Evolutionary conservation across 805 yeast species (phyloP), one percentile per base, ranked within the genome.

Genomic region (Lachancea sp.): DNA sequence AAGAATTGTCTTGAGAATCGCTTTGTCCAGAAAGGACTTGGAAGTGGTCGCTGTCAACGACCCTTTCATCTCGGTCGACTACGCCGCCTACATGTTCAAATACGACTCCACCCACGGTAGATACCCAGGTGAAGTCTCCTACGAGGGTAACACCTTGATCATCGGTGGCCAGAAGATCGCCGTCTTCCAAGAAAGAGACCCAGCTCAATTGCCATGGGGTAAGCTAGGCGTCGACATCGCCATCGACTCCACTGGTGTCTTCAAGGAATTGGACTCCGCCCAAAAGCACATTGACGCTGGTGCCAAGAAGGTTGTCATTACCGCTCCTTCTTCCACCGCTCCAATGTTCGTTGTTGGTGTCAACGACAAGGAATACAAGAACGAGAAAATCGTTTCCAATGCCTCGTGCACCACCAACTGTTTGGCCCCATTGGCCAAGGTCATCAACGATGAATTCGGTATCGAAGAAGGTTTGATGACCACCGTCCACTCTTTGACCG

Each of bases 341-440:
- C 84, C 84, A 67, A 77, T 78, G 82, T 78, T 76, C 65, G 83
- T 78, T 53, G 70, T 77, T 52, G 84, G 83, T 74, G 84, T 78
- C 55, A 78, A 78, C 67, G 77, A 71, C 54, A 72, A 72, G 52
- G 69, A 72, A 56, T 78, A 78, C 70, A 67, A 72, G 44, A 58
- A 72, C 41, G 79, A 77, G 64, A 71, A 65, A 62, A 76, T 78
- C 52, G 74, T 78, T 45, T 78, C 83, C 56, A 78, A 78, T 66
- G 84, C 84, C 58, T 78, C 83, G 38, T 78, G 83, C 70, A 78
- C 84, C 67, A 78, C 83, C 51, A 78, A 78, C 72, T 77, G 83
- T 74, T 72, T 78, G 61, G 84, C 83, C 55, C 83, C 83, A 64
- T 74, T 78, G 65, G 82, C 81, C 56, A 78, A 78, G 69, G 75